A percentile compares a stretch with the other conserved stretches of the same genome.
Conservation (phyloP, 2,329 filamentous ascomycete genomes). For the Waltergamsia citrina region DNA sequence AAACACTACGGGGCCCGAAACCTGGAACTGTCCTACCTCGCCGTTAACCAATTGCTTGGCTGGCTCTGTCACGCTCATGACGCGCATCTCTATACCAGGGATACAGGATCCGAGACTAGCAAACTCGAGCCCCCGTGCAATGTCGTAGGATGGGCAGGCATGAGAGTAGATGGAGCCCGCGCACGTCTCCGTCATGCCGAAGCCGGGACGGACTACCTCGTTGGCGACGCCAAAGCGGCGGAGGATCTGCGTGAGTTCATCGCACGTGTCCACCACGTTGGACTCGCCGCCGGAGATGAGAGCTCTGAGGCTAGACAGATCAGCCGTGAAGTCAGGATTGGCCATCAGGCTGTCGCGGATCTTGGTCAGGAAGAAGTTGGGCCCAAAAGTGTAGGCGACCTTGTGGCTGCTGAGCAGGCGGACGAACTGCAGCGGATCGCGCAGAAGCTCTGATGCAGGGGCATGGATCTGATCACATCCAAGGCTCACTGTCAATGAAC, state of each 20-base stretch:
- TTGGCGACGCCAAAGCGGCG: constrained; percentile 20
- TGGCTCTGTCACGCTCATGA: constrained; percentile 12
- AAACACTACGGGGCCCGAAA: constrained; percentile 52
- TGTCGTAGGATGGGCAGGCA: constrained; percentile 29
- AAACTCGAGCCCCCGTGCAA: constrained; percentile 14
- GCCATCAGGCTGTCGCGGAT: constrained; percentile 7
- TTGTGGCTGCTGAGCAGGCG: constrained; percentile 22
- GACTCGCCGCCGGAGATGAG: constrained; percentile 36
- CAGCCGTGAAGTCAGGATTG: background rate
- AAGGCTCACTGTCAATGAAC: constrained; percentile 20
- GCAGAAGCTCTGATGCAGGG: constrained; percentile 26
- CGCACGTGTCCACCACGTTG: constrained; percentile 24
- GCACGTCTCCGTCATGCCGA: constrained; percentile 44
- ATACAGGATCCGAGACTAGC: constrained; percentile 28
- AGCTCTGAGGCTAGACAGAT: constrained; percentile 15
- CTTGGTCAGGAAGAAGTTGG: constrained; percentile 23
- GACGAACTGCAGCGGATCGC: constrained; percentile 26
- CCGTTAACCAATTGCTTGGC: constrained; percentile 8
- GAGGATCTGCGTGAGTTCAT: constrained; percentile 16
- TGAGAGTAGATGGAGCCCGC: constrained; percentile 34
- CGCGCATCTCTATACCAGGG: constrained; percentile 26
- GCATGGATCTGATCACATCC: constrained; percentile 36
- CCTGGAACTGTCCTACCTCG: constrained; percentile 46
- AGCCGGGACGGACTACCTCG: constrained; percentile 28
- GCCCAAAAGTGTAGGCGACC: constrained; percentile 33